phyloP scores from a whole-genome alignment of 345 rosid species.

The Salix viminalis region DNA sequence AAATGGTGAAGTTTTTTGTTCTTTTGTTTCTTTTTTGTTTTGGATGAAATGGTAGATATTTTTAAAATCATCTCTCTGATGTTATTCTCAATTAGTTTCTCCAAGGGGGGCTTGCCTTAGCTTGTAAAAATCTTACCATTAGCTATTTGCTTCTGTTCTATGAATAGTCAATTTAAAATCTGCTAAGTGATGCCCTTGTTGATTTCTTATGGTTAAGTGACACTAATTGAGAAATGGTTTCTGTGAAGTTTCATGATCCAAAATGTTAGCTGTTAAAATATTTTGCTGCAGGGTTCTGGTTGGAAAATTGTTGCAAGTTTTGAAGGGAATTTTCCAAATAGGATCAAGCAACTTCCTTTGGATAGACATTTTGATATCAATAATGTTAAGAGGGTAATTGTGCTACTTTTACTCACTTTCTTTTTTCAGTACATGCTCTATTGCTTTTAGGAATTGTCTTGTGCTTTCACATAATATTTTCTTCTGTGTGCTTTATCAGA shows the following conservation, averaged over 20 bases:
- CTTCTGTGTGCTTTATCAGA: slow-evolving; percentile 34
- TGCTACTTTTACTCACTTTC: slow-evolving; percentile 2
- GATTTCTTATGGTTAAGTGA: background rate
- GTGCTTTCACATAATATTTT: background rate
- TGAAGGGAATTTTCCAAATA: slow-evolving; percentile 90
- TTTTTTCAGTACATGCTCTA: background rate
- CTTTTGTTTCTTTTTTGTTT: background rate
- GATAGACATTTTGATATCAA: slow-evolving; percentile 91
- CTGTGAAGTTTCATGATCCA: background rate
- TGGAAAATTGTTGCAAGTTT: slow-evolving; percentile 98
- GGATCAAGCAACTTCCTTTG: slow-evolving; percentile 93
- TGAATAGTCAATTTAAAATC: background rate
- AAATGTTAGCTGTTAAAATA: background rate
- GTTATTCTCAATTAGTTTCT: background rate
- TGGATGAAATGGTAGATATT: background rate
- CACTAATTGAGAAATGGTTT: background rate
- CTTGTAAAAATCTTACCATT: background rate
- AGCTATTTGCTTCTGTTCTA: background rate
- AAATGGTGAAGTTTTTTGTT: background rate
- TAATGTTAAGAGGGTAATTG: slow-evolving; percentile 85
- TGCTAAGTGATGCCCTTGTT: background rate
- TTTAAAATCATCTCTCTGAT: background rate
- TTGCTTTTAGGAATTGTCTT: slow-evolving; percentile 4
- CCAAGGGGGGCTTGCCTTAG: background rate
- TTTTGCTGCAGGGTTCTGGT: slow-evolving; percentile 75